A percentile compares a stretch with the other conserved stretches of the same genome.
Evolutionary conservation across 768 basidiomycete genomes (phyloP).

Genomic region (Lentinula sp.): DNA sequence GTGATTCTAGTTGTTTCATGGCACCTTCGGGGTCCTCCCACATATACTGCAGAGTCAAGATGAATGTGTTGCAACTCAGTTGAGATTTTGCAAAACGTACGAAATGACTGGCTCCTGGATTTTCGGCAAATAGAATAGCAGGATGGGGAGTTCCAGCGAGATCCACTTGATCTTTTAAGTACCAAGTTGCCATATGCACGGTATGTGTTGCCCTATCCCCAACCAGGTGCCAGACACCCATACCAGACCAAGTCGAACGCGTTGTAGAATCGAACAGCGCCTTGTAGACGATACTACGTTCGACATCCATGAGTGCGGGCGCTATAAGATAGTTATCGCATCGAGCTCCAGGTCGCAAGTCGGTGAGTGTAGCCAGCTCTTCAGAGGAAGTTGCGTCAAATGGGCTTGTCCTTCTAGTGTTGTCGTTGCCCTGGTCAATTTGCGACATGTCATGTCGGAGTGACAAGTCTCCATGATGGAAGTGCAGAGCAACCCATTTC

Average conservation of each 20-base stretch:
- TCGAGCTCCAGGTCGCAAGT: conserved; percentile 9
- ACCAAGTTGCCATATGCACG: conserved; percentile 13
- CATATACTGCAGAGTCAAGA: conserved; percentile 6
- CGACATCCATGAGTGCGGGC: neutral
- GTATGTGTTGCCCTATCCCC: conserved; percentile 10
- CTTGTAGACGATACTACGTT: conserved; percentile 1
- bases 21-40: conserved; percentile 14
- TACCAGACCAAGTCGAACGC: conserved; percentile 8
- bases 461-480: conserved; percentile 13
- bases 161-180: conserved; percentile 12
- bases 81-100: conserved; percentile 10
- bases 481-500: conserved; percentile 16
- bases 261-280: conserved; percentile 11
- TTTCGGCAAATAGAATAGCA: conserved; percentile 9
- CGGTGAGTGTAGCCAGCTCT: conserved; percentile 8
- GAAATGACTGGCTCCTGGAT: conserved; percentile 17
- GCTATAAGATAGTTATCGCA: conserved; percentile 10
- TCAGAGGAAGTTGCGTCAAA: conserved; percentile 5
- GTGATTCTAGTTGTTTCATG: conserved; percentile 3
- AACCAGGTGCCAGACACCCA: conserved; percentile 11
- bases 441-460: conserved; percentile 3
- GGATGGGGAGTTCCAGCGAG: conserved; percentile 3
- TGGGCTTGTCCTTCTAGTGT: conserved; percentile 1
- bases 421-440: conserved; percentile 6
- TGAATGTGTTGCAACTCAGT: neutral